Base-by-base conservation (phyloP, 2,329 filamentous ascomycete genomes). In the Ophiostoma angusticollis region DNA sequence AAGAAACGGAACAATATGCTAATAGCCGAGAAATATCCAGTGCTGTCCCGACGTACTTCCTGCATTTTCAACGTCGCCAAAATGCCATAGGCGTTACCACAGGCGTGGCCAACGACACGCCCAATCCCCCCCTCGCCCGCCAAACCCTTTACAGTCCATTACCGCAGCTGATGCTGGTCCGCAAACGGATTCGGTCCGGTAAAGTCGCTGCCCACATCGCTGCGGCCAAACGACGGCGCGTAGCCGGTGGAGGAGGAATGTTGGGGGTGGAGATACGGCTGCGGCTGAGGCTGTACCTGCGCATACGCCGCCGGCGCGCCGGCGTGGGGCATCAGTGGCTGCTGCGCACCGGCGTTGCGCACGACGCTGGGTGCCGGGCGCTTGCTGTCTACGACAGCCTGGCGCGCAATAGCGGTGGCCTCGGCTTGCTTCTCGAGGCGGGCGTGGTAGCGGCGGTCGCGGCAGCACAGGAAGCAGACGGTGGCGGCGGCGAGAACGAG, bases 381-480 rank as follows among this genome's bases (percentile, higher is more conserved):
- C 56, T 63, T 63, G 55, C 59, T 63, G 34, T 33, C 38, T 11
- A 49, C 45, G 27, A 42, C 45, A 35, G 64, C 60, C 49, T 64
- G 64, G 53, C 65, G 64, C 35, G 64, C 65, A 28, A 58, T 49
- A 19, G 62, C 62, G n/a, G 62, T 62, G 31, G 66, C 66, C 56
- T 73, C 68, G 42, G 62, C 61, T 46, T 63, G 62, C 42, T 62
- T 63, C 39, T 54, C 55, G 24, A 62, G 53, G 33, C 58, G 56
- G 52, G 60, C 62, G 49, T 68, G 60, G 48, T 59, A 47, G 52
- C 54, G 55, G 48, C 63, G 58, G 47, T 74, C 70, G 45, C 58
- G 58, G 60, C 63, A 68, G 64, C 67, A 73, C 47, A 66, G 58
- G 59, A 65, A 65, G 50, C 64, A 61, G 40, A 74, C 54, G 45